These are phyloP conservation scores for Phalaenopsis hybrid DNA, from an alignment of 116 monocot species.

Conservation along the genomic window DNA sequence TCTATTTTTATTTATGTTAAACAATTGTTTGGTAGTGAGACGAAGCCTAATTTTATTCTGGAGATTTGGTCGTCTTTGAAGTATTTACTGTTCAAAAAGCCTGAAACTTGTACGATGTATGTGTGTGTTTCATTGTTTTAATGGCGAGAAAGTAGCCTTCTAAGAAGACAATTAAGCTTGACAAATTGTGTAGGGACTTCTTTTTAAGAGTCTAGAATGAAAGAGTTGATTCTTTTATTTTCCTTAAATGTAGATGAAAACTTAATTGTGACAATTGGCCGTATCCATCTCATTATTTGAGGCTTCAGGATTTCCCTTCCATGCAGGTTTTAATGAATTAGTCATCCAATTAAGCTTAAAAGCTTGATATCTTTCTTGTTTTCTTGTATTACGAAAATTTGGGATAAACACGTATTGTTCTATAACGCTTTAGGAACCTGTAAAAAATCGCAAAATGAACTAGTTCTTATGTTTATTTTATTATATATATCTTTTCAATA, in stretches of 20 bases:
- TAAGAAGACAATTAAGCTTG: not conserved
- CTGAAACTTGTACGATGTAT: no score
- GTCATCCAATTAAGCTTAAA: not conserved
- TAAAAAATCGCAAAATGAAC: not conserved
- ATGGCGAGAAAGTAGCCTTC: not conserved
- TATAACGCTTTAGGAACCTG: not conserved
- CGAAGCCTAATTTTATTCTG: not conserved
- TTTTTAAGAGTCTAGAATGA: not conserved
- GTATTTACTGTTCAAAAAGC: no score
- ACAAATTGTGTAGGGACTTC: not conserved
- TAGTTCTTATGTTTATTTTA: not conserved
- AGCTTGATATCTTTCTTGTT: not conserved
- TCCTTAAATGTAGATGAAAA: not conserved
- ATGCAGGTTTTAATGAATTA: not conserved
- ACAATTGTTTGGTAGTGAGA: not conserved
- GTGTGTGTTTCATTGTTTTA: not conserved
- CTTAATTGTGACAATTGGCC: not conserved
- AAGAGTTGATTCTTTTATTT: not conserved
- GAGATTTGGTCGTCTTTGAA: no score
- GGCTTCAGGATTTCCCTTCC: not conserved
- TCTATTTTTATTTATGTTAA: not conserved
- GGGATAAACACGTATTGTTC: not conserved
- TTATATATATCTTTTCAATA: not conserved
- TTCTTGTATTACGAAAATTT: not conserved
- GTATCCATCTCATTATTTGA: not conserved